Evolutionary conservation across 2,329 filamentous ascomycete genomes (phyloP), one percentile per base, ranked within the genome.

Genomic region (Nemania diffusa): DNA sequence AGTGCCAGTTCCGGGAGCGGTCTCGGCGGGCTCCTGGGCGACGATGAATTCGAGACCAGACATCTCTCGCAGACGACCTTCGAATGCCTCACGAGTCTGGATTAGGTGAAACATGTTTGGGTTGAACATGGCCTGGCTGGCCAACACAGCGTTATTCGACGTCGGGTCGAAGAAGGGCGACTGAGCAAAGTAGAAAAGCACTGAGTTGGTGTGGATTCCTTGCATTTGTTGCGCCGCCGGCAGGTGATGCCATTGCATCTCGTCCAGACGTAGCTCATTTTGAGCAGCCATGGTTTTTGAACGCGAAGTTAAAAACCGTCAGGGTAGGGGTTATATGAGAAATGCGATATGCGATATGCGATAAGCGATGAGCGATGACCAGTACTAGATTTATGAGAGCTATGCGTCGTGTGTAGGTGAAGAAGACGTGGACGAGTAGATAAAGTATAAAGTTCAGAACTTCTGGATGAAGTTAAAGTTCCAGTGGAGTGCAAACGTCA

Each of bases 141-240:
- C 86, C 44, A 91, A 81, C 40, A 90, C 82, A 70, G 86, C 87
- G 77, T 91, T 91, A 77, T 91, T 91, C 71, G 88, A 90, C 1
- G 87, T 90, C 67, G 80, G 83, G 78, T 91, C 89, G 79, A 88
- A 91, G 79, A 90, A 91, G 26, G 89, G 88, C 67, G 89, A 91
- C 68, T 85, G 81, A 71, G 88, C 85, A 72, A 91, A 91, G 80
- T 91, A 91, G 80, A 87, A 89, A 66, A 91, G 86, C 67, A 91
- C 83, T 52, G 84, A 85, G 76, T 91, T 91, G 71, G 83, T 86
- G 78, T 91, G 88, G 58, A 91, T 84, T 75, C 88, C 85, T 69
- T 83, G 84, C 81, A 88, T 85, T 52, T 79, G 76, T 56, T 82
- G 80, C 52, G 84, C 80, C 50, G 82, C 80, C 56, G 78, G 78